phyloP scores from a whole-genome alignment of 2,329 filamentous ascomycete genomes.

The Decorospora gaudefroyi region DNA sequence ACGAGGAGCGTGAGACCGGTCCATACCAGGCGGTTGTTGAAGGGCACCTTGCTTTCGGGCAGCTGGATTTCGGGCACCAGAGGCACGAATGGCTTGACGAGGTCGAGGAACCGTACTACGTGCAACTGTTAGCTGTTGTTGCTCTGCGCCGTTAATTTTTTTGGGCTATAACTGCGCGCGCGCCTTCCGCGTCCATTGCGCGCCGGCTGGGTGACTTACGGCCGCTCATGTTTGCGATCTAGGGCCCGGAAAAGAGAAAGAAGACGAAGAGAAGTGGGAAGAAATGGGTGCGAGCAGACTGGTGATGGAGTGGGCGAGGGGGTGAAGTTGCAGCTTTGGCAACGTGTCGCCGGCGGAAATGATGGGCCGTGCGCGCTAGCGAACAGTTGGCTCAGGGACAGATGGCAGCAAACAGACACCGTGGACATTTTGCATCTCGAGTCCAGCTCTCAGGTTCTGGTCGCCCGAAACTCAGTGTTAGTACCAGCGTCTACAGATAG shows the following conservation, averaged over 20 bases:
- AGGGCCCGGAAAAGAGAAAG: constrained; percentile 40
- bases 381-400: too few species aligned
- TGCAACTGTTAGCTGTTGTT: constrained; percentile 30
- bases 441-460: too few species aligned
- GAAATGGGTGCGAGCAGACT: constrained; percentile 31
- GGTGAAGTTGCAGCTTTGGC: constrained; percentile 34
- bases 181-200: constrained; percentile 15
- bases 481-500: too few species aligned
- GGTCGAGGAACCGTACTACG: constrained; percentile 96
- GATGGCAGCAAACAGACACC: too few species aligned
- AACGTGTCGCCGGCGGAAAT: constrained; percentile 40
- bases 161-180: constrained; percentile 1
- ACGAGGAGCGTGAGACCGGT: constrained; percentile 78
- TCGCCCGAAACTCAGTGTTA: too few species aligned
- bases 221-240: constrained; percentile 61
- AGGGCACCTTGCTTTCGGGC: constrained; percentile 96
- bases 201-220: constrained; percentile 52
- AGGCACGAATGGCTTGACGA: constrained; percentile 99
- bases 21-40: constrained; percentile 77
- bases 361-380: constrained; percentile 26
- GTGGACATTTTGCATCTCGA: too few species aligned
- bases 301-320: constrained; percentile 41
- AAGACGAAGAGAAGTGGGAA: constrained; percentile 40
- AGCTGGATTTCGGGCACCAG: constrained; percentile 89
- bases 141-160: constrained; percentile 7